Base-by-base conservation (phyloP, 257 asterid genomes). In the Jasminum sambac region DNA sequence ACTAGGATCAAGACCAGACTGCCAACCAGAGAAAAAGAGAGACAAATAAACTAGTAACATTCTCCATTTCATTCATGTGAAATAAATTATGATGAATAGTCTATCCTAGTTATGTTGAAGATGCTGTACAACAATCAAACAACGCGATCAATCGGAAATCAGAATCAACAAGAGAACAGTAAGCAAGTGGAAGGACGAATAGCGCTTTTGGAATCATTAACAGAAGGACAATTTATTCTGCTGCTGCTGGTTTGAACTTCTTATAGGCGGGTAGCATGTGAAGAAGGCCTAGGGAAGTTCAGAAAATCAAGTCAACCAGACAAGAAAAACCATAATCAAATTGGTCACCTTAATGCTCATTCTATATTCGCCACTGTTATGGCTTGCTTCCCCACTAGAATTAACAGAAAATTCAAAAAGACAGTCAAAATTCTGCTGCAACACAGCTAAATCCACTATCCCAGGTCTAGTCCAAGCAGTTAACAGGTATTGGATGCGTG, bases 1-100 rank as follows among this genome's bases (percentile, higher is more conserved):
- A 61, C 77, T 71, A 72, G 95, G 88, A 64, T 72, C 73, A 74
- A 94, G 81, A 34, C 97, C 96, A 43, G 98, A 91, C 96, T 93
- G 94, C 84, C 82, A 77, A 60, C 37, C 71, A 79, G 46, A 75
- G 58, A 30, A 66, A 64, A 44, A 17, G 17, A 55, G 55, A 11
- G 13, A 59, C 59, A 4, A 63, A 42, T 39, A 64, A 46, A 66
- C 34, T 13, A 65, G 42, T 37, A 8, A 23, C 38, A 36, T 50
- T 26, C 23, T 59, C 60, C 37, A 11, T 36, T 72, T 76, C 26
- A 55, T 8, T 43, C 43, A 63, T 11, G 40, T 43, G 48, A 46
- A 21, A 37, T 46, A 46, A 13, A 2, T 63, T 12, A 13, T 13
- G 24, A 48, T 25, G 34, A 21, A 19, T 21, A 7, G 34, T 3